These are phyloP conservation scores for Saturnispora halmiae DNA, from an alignment of 805 yeast species.

Conservation along the genomic window DNA sequence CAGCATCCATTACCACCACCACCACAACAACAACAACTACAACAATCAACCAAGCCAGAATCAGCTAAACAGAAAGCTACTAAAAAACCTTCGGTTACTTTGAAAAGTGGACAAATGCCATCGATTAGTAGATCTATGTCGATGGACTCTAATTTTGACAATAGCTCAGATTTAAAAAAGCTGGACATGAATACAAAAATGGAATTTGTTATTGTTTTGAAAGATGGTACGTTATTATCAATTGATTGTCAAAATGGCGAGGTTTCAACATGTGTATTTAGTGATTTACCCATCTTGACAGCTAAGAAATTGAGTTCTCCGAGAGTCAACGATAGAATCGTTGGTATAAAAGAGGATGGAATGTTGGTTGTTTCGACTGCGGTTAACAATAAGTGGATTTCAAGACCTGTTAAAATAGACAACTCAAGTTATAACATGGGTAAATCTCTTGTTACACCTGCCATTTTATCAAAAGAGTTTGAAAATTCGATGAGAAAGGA, in stretches of 20 bases:
- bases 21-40: no score
- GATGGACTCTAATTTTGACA: constrained; percentile 27
- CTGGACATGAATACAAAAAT: constrained; percentile 24
- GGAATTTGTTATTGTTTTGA: constrained; percentile 46
- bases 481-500: no score
- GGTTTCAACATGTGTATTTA: constrained; percentile 27
- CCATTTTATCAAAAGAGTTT: constrained; percentile 23
- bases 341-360: constrained; percentile 42
- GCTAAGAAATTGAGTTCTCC: constrained; percentile 58
- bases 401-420: constrained; percentile 40
- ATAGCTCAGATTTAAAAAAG: constrained; percentile 22
- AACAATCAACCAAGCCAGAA: no score
- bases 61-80: no score
- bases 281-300: constrained; percentile 33
- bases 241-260: constrained; percentile 44
- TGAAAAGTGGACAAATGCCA: no score
- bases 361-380: constrained; percentile 54
- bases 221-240: constrained; percentile 41
- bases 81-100: constrained; percentile 1
- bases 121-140: constrained; percentile 23
- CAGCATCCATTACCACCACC: no score
- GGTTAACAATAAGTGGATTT: constrained; percentile 58
- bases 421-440: constrained; percentile 40
- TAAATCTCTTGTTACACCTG: constrained; percentile 31
- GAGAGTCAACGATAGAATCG: constrained; percentile 63